These are phyloP conservation scores for Tricholoma saponaceum DNA, from an alignment of 768 basidiomycete genomes.

Conservation along the genomic window DNA sequence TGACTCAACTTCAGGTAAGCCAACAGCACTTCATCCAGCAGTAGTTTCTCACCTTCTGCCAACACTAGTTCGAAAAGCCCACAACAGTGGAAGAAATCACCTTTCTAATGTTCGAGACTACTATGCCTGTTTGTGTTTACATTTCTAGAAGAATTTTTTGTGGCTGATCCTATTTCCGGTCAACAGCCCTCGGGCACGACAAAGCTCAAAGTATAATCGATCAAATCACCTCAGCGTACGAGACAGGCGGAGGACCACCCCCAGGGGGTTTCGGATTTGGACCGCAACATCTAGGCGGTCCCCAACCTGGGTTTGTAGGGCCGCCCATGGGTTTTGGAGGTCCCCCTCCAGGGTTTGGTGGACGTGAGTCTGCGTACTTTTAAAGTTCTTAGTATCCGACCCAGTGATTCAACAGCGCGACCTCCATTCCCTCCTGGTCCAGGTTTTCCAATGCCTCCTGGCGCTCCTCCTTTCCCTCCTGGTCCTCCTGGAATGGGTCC, in stretches of 20 bases:
- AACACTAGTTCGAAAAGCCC: conserved; percentile 86
- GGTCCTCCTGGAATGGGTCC: conserved; percentile 44
- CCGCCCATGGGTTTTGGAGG: conserved; percentile 50
- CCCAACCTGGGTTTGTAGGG: conserved; percentile 42
- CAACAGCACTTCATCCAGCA: background rate
- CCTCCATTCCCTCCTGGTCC: conserved; percentile 72
- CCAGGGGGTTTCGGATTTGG: conserved; percentile 87
- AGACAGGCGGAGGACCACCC: conserved; percentile 80
- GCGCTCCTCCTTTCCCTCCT: conserved; percentile 72
- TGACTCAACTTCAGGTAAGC: conserved; percentile 85
- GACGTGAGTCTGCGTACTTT: conserved; percentile 33
- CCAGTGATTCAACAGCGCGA: conserved; percentile 37
- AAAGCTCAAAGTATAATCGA: conserved; percentile 98
- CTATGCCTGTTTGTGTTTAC: conserved; percentile 71
- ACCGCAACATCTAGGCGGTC: conserved; percentile 69
- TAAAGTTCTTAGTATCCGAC: background rate
- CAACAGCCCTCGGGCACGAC: conserved; percentile 82
- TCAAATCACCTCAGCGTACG: conserved; percentile 93
- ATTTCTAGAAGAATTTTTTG: background rate
- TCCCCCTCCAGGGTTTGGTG: conserved; percentile 51
- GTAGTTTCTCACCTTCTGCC: conserved; percentile 11
- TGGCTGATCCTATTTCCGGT: conserved; percentile 9
- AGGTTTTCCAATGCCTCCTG: conserved; percentile 47
- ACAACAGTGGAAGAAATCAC: conserved; percentile 97
- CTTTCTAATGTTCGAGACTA: conserved; percentile 95